These are phyloP conservation scores for Spergularia azorica DNA, from an alignment of 179 eudicot species.

Conservation along the genomic window DNA sequence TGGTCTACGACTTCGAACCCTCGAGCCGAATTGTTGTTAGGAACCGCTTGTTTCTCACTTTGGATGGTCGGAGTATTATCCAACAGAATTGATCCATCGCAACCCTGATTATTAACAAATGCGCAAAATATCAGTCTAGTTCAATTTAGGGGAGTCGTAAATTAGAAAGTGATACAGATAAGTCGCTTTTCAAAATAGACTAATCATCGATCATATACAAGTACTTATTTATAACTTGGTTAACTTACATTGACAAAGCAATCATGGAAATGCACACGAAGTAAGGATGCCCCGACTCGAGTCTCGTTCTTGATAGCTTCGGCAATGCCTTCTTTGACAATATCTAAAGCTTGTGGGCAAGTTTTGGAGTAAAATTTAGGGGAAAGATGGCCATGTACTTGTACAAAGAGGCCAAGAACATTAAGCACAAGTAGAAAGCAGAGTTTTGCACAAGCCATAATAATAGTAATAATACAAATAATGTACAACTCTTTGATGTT, in stretches of 20 bases:
- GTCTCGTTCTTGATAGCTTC: constrained; percentile 40
- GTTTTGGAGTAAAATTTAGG: constrained; percentile 33
- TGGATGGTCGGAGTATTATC: constrained; percentile 37
- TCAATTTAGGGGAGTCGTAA: too few species aligned
- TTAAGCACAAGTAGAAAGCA: background rate
- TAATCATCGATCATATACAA: too few species aligned
- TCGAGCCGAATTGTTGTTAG: constrained; percentile 40
- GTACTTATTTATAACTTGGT: too few species aligned
- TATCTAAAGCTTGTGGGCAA: constrained; percentile 33
- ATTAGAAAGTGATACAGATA: too few species aligned
- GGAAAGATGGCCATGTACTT: constrained; percentile 17
- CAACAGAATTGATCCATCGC: constrained; percentile 46
- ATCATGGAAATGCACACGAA: constrained; percentile 49
- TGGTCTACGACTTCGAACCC: constrained; percentile 46
- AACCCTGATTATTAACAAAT: constrained; percentile 32
- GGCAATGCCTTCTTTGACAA: constrained; percentile 25
- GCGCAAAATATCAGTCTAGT: background rate
- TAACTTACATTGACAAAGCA: constrained; percentile 44
- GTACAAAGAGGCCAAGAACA: background rate
- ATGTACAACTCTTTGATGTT: background rate
- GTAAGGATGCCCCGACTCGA: constrained; percentile 45
- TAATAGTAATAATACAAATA: background rate
- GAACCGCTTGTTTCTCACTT: constrained; percentile 40
- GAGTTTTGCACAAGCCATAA: constrained; percentile 10
- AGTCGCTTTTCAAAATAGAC: too few species aligned